phyloP scores from a whole-genome alignment of 352 stramenopile genomes.

The Phytophthora megakarya region DNA sequence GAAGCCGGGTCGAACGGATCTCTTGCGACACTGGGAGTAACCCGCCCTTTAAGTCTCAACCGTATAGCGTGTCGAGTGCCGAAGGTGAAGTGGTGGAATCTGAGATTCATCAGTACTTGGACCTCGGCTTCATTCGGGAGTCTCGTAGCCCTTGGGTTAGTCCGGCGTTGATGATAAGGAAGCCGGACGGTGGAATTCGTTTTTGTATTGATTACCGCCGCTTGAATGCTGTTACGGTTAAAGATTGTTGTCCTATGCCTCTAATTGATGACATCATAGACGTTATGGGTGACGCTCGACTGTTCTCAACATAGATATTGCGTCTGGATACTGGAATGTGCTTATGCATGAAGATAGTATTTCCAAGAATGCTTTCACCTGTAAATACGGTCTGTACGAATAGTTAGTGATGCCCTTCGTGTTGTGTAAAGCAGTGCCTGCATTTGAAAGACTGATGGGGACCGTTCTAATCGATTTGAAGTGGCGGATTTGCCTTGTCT shows the following conservation, averaged over 20 bases:
- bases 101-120: conserved; percentile 15
- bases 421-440: not conserved
- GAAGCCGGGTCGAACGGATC: not conserved
- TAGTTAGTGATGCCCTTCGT: too few relatives aligned
- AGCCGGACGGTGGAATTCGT: too few relatives aligned
- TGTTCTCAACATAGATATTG: conserved; percentile 2
- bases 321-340: too few relatives aligned
- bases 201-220: too few relatives aligned
- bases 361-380: conserved; percentile 1
- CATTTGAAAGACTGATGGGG: conserved; percentile 6
- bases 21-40: conserved; percentile 8
- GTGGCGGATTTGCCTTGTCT: too few relatives aligned
- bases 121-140: not conserved
- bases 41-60: too few relatives aligned
- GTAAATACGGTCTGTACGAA: not conserved
- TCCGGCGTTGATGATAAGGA: conserved; percentile 16
- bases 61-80: conserved; percentile 7
- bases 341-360: not conserved
- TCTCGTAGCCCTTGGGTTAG: conserved; percentile 15
- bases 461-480: not conserved
- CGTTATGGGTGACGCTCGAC: not conserved
- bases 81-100: conserved; percentile 11
- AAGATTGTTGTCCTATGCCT: too few relatives aligned
- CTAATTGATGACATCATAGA: conserved; percentile 7
- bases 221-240: too few relatives aligned